A percentile compares a stretch with the other conserved stretches of the same genome.
Conservation (phyloP, 352 stramenopile genomes). For the Peronospora farinosa region DNA sequence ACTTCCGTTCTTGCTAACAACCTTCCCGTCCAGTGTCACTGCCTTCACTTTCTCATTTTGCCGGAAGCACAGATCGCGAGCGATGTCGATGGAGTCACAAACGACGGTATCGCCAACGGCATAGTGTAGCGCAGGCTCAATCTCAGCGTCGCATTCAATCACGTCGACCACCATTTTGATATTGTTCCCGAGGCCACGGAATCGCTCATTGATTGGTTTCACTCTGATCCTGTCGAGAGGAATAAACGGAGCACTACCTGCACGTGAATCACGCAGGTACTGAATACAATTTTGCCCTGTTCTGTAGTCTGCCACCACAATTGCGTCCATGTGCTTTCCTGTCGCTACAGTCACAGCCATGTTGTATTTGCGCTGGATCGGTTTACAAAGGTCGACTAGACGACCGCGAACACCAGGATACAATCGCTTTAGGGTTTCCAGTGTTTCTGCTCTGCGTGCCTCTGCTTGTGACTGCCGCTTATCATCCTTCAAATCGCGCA, state of each 20-base stretch:
- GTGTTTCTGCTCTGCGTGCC: conserved; percentile 60
- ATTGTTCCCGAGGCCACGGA: conserved; percentile 84
- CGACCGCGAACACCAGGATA: conserved; percentile 92
- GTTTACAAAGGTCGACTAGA: conserved; percentile 95
- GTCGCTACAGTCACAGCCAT: conserved; percentile 95
- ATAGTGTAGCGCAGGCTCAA: conserved; percentile 92
- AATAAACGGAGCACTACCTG: conserved; percentile 94
- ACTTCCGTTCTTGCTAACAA: conserved; percentile 96
- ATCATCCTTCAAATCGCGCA: conserved; percentile 91
- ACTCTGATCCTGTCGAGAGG: conserved; percentile 92
- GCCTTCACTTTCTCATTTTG: conserved; percentile 84
- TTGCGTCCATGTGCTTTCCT: conserved; percentile 96
- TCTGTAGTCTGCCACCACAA: conserved; percentile 76
- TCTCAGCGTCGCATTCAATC: conserved; percentile 90
- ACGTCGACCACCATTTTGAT: conserved; percentile 95
- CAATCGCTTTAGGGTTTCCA: conserved; percentile 80
- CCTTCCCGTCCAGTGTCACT: conserved; percentile 91
- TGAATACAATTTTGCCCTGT: conserved; percentile 83
- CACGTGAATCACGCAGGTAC: conserved; percentile 93
- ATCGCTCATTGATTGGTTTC: conserved; percentile 90
- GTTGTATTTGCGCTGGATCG: conserved; percentile 94
- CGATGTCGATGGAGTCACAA: conserved; percentile 92
- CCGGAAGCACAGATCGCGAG: conserved; percentile 77
- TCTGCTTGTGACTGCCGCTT: conserved; percentile 89
- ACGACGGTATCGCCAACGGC: conserved; percentile 94